Evolutionary conservation across 768 basidiomycete species (phyloP), one percentile per base, ranked within the genome.

Genomic region (Galerina marginata): DNA sequence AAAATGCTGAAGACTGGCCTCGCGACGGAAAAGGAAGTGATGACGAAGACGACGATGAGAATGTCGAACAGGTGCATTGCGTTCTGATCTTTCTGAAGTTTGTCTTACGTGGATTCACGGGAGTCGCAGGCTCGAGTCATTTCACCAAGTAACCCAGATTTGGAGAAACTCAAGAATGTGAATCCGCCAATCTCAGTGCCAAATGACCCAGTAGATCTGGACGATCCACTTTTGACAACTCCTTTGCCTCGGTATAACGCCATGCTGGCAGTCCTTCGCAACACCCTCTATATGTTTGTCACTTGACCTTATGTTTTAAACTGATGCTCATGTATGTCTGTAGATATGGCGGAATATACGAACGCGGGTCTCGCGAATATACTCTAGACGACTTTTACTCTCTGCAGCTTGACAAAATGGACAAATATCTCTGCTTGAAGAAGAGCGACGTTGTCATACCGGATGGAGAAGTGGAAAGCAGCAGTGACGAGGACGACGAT

Each of bases 321-420:
- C 39, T 42, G 12, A 47, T 5, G 10, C n/a, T 16, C 0, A 11
- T 40, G 9, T 9, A 16, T 9, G 6, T 38, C 11, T 33, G 3
- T 60, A 92, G 92, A 56, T 96, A 96, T 67, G 93, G 95, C 9
- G 94, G 95, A 0, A 96, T 96, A 15, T 90, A 86, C 65, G 95
- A 96, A 72, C 82, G 85, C 14, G 90, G 92, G 0, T 81, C 90
- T 11, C 83, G 86, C 23, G 95, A 97, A 72, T 95, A 91, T 65
- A 96, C 94, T 0, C 78, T 97, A 6, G 93, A 95, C 68, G 95
- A 96, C 67, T 97, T 96, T 68, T 80, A 94, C 73, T 79, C 84
- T 2, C 74, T 97, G 10, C 84, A 87, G 59, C 79, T 97, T 16
- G 93, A 95, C 67, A 96, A 96, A 72, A 77, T 96, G 74, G 95